Evolutionary conservation across 2,329 filamentous ascomycete genomes (phyloP).

Genomic region (Didymella sp.): DNA sequence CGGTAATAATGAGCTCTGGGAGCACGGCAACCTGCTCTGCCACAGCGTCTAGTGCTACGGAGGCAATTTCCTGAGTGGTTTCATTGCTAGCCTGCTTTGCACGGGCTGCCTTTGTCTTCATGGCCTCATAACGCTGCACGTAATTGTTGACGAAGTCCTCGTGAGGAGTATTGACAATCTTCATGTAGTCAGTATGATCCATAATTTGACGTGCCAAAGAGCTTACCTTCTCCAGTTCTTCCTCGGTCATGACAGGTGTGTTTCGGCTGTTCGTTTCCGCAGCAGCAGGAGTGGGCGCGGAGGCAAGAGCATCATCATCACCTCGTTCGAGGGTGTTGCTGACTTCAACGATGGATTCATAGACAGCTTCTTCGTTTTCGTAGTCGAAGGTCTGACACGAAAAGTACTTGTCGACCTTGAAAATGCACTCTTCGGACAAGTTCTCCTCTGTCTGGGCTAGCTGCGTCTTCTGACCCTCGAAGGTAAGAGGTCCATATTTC

Average conservation of each 20-base stretch:
- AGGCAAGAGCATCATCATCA: not conserved
- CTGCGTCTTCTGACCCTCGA: not conserved
- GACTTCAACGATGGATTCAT: not conserved
- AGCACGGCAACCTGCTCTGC: not conserved
- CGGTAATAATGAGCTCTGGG: not conserved
- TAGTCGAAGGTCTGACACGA: not conserved
- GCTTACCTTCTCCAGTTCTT: not conserved
- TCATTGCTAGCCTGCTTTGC: not conserved
- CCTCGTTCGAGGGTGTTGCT: too few relatives aligned
- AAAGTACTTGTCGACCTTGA: not conserved
- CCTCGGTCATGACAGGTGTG: not conserved
- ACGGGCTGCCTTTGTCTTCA: not conserved
- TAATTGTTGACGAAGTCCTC: slow-evolving; percentile 6
- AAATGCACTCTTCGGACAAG: not conserved
- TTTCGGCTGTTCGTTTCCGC: not conserved
- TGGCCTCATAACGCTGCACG: not conserved
- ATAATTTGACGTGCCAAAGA: too few relatives aligned
- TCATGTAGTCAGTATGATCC: not conserved
- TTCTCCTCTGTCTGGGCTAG: not conserved
- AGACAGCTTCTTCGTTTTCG: not conserved
- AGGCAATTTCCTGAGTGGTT: too few relatives aligned
- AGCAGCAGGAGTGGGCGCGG: not conserved
- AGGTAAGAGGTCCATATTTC: not conserved
- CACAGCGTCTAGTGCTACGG: not conserved
- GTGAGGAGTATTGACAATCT: slow-evolving; percentile 1